Evolutionary conservation across 148 eudicot genomes (phyloP).

Genomic region (Vaccinium myrtillus): DNA sequence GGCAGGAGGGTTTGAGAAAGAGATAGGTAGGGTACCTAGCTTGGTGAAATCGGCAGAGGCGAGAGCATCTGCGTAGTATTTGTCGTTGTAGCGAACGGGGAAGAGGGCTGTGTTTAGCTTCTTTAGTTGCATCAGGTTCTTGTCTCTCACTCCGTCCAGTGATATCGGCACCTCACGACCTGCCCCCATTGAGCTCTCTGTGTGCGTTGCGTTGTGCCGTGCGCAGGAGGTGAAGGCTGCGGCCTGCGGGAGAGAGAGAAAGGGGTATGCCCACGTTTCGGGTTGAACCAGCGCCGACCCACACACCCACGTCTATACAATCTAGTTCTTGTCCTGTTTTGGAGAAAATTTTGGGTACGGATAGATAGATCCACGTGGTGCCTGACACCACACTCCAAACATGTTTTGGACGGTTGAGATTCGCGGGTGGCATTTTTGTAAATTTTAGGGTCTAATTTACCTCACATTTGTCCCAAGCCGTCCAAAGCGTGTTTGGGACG

Average conservation of each 20-base stretch:
- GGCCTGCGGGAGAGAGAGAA: no score
- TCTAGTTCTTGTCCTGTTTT: no score
- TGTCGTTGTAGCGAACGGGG: conserved; percentile 91
- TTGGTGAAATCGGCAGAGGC: conserved; percentile 82
- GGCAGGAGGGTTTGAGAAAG: not conserved
- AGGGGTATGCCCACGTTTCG: not conserved
- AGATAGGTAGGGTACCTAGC: conserved; percentile 53
- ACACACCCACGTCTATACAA: not conserved
- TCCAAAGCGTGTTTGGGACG: no score
- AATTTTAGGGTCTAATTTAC: no score
- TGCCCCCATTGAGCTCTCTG: conserved; percentile 35
- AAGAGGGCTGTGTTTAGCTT: conserved; percentile 85
- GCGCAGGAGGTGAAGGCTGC: conserved; percentile 8
- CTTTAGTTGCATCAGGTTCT: conserved; percentile 83
- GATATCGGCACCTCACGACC: conserved; percentile 59
- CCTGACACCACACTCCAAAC: no score
- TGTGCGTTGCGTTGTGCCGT: not conserved
- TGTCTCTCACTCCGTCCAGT: conserved; percentile 78
- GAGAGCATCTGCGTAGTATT: conserved; percentile 80
- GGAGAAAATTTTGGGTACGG: no score
- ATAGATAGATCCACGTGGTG: no score
- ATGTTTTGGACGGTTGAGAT: no score
- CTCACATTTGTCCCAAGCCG: no score
- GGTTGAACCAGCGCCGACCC: not conserved
- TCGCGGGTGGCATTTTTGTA: no score